Base-by-base conservation (phyloP, 805 yeast genomes). In the Sugiyamaella qingdaonensis region DNA sequence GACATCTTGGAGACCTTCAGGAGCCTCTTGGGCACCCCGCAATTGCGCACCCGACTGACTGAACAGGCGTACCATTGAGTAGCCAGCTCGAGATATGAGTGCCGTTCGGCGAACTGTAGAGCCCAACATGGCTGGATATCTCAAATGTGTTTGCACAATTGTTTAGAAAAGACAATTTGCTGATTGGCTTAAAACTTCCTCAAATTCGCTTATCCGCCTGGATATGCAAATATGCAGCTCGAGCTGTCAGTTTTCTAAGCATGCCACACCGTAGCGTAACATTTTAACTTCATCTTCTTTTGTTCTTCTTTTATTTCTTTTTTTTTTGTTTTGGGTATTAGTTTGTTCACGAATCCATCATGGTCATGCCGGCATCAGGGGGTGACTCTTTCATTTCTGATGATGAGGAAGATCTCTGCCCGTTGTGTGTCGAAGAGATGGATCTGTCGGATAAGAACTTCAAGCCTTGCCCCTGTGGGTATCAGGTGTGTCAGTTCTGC, bases 391-490 rank as follows among this genome's bases (percentile, higher is more conserved):
- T 83, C 60, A 76, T 84, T 56, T 82, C 88, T 41, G 95, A 87
- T 61, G 90, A 85, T 54, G 94, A 86, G 62, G 92, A 84, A 61
- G 95, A 87, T 59, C 76, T 78, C 60, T 85, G 85, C 73, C 99
- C 99, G 53, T 80, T 94, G 58, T 94, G 99, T 75, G 92, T 91
- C 65, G 99, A 94, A 72, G 97, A 94, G 68, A 85, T 94, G 90
- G 99, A 94, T 70, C 83, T 92, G 46, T 86, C 96, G 14, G 99
- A 94, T 71, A 89, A 87, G 66, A 88, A 90, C 73, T 94, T 94
- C 77, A 89, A 86, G 69, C 99, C 99, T n/a, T 94, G 99, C 75
- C 98, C 98, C 0, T 94, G 99, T 74, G 99, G 99, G 16, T 94
- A 94, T 66, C 97, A 95, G 69, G 88, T 94, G 54, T 94, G 99